Percentiles rank a stretch among this genome's conserved stretches.
phyloP scores from a whole-genome alignment of 2,329 filamentous ascomycete genomes.

The Pseudopyrenochaeta lycopersici region DNA sequence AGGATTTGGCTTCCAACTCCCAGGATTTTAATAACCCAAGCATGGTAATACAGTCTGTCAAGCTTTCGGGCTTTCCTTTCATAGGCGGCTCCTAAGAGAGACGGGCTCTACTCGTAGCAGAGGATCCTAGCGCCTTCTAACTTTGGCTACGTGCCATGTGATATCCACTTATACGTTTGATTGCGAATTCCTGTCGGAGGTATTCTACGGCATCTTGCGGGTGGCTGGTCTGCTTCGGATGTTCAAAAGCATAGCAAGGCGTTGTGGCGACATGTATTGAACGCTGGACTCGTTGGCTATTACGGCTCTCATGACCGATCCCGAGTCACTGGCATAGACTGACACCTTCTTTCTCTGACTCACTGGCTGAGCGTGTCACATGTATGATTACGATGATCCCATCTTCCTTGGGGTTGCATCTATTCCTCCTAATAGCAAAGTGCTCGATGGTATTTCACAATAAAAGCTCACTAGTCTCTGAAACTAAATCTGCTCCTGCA shows the following conservation, averaged over 20 bases:
- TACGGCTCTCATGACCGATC: no score
- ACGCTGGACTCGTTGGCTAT: not conserved
- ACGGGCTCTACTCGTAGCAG: not conserved
- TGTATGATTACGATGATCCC: not conserved
- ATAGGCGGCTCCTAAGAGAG: not conserved
- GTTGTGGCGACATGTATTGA: slow-evolving; percentile 15
- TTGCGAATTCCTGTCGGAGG: not conserved
- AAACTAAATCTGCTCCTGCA: no score
- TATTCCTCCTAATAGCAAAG: not conserved
- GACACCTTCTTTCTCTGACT: not conserved
- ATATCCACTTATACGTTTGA: not conserved
- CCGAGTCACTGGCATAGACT: not conserved
- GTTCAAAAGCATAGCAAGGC: slow-evolving; percentile 30
- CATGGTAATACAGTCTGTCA: not conserved
- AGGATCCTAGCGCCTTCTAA: not conserved
- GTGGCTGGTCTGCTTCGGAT: not conserved
- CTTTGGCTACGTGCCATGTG: not conserved
- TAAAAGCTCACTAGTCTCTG: no score
- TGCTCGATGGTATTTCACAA: no score
- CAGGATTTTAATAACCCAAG: slow-evolving; percentile 31
- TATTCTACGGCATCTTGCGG: not conserved
- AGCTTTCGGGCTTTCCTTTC: not conserved
- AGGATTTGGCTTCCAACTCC: slow-evolving; percentile 62
- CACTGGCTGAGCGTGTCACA: not conserved
- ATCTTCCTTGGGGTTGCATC: not conserved